Conservation (phyloP, 1,284 basidiomycete species). For the Hymenochaete sp. region DNA sequence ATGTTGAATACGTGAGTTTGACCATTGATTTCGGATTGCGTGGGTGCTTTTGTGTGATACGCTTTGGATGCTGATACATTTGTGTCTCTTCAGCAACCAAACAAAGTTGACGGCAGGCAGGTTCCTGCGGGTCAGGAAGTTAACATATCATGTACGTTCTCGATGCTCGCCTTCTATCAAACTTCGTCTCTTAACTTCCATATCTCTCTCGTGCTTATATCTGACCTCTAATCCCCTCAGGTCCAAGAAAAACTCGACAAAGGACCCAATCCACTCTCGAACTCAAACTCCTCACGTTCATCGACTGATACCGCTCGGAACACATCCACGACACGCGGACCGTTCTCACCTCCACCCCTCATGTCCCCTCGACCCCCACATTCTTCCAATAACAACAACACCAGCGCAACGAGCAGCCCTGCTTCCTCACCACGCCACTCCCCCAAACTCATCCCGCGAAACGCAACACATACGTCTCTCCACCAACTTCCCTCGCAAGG, state of each 20-base stretch:
- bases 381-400: background rate
- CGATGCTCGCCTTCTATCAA: too few species aligned
- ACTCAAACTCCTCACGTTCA: slow-evolving; percentile 29
- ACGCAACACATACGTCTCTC: too few species aligned
- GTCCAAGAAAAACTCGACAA: slow-evolving; percentile 83
- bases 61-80: slow-evolving; percentile 4
- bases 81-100: slow-evolving; percentile 44
- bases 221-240: slow-evolving; percentile 29
- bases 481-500: slow-evolving; percentile 7
- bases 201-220: background rate
- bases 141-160: slow-evolving; percentile 74
- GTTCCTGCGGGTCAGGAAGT: slow-evolving; percentile 78
- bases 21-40: slow-evolving; percentile 12
- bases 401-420: too few species aligned
- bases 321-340: slow-evolving; percentile 8
- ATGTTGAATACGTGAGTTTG: slow-evolving; percentile 61
- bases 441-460: too few species aligned
- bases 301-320: slow-evolving; percentile 32
- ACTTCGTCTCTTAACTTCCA: too few species aligned
- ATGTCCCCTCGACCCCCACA: background rate
- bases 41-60: slow-evolving; percentile 3
- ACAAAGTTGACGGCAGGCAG: slow-evolving; percentile 84
- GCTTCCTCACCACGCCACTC: too few species aligned
- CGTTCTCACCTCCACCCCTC: background rate
- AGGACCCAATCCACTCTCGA: slow-evolving; percentile 27